A percentile compares a stretch with the other conserved stretches of the same genome.
Evolutionary conservation across 768 basidiomycete species (phyloP).

Genomic region (Lactarius pseudohatsudake): DNA sequence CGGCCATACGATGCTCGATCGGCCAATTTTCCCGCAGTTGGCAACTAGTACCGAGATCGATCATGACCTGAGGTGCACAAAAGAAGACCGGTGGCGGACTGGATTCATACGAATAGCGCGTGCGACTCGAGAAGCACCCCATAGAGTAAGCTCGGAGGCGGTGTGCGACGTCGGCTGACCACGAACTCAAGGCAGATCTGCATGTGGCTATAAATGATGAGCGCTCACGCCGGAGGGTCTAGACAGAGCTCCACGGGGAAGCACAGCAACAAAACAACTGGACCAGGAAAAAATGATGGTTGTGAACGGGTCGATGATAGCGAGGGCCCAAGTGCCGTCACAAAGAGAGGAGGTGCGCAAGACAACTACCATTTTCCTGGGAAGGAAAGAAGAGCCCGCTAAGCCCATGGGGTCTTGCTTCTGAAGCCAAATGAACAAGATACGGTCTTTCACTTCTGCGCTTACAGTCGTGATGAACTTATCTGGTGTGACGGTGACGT

Average conservation of each 20-base stretch:
- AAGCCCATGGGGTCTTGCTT: neutral
- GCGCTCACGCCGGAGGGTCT: neutral
- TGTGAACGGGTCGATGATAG: neutral
- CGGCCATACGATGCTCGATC: constrained; percentile 7
- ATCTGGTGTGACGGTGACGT: constrained; percentile 3
- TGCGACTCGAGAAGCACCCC: neutral
- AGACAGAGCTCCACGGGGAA: neutral
- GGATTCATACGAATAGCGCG: neutral
- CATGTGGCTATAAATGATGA: neutral
- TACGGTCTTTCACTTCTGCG: neutral
- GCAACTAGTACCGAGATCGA: constrained; percentile 9
- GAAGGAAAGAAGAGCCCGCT: neutral
- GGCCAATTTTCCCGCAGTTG: neutral
- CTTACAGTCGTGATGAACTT: neutral
- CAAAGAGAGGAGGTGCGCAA: constrained; percentile 1
- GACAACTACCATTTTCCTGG: neutral
- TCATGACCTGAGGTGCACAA: constrained; percentile 3
- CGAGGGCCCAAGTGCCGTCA: neutral
- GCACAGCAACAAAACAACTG: neutral
- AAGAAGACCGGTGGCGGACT: neutral
- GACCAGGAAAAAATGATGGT: neutral
- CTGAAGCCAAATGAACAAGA: neutral
- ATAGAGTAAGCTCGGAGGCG: neutral
- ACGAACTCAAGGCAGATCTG: constrained; percentile 2
- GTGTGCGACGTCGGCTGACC: neutral